These are phyloP conservation scores for Medicago ruthenica DNA, from an alignment of 306 rosid genomes.

Conservation along the genomic window DNA sequence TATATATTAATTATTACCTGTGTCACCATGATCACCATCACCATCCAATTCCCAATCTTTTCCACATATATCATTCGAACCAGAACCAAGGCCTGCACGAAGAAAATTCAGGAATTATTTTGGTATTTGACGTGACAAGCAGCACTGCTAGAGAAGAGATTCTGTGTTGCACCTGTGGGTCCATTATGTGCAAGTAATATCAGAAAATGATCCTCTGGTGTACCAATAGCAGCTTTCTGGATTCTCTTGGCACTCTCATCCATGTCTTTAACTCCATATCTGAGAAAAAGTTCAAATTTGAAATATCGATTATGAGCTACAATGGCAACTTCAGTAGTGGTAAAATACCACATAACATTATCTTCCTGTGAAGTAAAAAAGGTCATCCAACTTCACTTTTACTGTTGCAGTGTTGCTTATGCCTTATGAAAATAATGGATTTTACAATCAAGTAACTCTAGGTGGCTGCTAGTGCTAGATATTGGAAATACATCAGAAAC, in stretches of 20 bases:
- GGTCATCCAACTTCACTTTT: constrained; percentile 34
- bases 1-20: constrained; percentile 55
- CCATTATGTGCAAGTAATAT: constrained; percentile 90
- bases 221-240: constrained; percentile 64
- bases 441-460: neutral
- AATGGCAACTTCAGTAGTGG: constrained; percentile 21
- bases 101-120: constrained; percentile 37
- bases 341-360: constrained; percentile 33
- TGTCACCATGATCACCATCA: constrained; percentile 85
- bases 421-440: constrained; percentile 26
- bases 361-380: constrained; percentile 34
- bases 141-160: constrained; percentile 14
- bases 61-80: constrained; percentile 86
- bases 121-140: constrained; percentile 27
- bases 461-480: constrained; percentile 17
- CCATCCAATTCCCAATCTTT: constrained; percentile 77
- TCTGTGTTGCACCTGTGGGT: constrained; percentile 64
- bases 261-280: constrained; percentile 63
- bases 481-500: constrained; percentile 28
- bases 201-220: constrained; percentile 68
- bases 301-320: constrained; percentile 34
- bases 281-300: constrained; percentile 41
- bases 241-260: constrained; percentile 76
- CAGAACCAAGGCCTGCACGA: constrained; percentile 85
- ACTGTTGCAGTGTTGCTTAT: constrained; percentile 2